phyloP scores from a whole-genome alignment of 192 early-diverging fungal genomes.

The Coemansia sp. region DNA sequence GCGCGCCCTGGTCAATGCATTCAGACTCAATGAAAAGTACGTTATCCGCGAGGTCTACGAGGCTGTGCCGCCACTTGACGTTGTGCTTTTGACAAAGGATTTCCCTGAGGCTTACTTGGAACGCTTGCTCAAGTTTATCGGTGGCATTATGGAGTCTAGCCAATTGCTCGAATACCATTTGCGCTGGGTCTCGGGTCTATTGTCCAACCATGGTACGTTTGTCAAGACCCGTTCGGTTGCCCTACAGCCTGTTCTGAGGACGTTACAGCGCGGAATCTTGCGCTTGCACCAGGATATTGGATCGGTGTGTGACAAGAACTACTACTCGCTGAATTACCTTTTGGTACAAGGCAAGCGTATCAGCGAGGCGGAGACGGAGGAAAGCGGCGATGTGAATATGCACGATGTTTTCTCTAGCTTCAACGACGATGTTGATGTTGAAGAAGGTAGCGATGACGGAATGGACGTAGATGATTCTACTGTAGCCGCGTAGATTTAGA shows the following conservation, averaged over 20 bases:
- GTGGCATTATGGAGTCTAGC: constrained; percentile 73
- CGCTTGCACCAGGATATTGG: constrained; percentile 58
- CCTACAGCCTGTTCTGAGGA: constrained; percentile 75
- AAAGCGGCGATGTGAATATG: constrained; percentile 32
- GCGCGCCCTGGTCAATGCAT: constrained; percentile 87
- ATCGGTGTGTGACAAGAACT: constrained; percentile 50
- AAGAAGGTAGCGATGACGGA: constrained; percentile 4
- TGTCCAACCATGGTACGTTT: constrained; percentile 78
- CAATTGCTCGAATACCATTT: constrained; percentile 89
- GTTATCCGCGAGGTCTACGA: constrained; percentile 82
- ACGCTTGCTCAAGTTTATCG: constrained; percentile 81
- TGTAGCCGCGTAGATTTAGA: constrained; percentile 14
- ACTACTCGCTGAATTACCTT: constrained; percentile 47
- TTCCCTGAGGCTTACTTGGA: constrained; percentile 89
- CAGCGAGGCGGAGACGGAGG: constrained; percentile 25
- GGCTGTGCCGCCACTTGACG: constrained; percentile 73
- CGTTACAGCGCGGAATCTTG: constrained; percentile 73
- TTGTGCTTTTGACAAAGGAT: constrained; percentile 75
- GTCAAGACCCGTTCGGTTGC: constrained; percentile 67
- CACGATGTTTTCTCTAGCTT: constrained; percentile 35
- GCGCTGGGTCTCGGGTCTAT: constrained; percentile 75
- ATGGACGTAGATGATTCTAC: constrained; percentile 34
- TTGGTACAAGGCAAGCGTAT: constrained; percentile 46
- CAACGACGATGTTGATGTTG: constrained; percentile 21
- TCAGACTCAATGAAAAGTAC: constrained; percentile 86